A percentile compares a stretch with the other conserved stretches of the same genome.
These are phyloP conservation scores for Cryptosporidium meleagridis DNA, from an alignment of 169 alveolate species.

Conservation along the genomic window DNA sequence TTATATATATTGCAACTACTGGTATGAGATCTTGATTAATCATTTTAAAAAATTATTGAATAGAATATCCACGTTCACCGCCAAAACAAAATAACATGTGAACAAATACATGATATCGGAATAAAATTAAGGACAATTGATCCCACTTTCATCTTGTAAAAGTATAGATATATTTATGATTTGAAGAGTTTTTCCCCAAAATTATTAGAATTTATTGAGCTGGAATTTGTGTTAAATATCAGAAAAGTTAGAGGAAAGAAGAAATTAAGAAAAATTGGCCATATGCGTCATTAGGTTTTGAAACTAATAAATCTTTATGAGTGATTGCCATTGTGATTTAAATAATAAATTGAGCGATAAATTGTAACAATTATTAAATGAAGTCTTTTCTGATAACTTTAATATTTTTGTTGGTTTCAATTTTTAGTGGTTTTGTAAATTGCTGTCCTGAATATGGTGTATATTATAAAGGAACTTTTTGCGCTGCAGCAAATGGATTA, in stretches of 20 bases:
- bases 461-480: slow-evolving; percentile 28
- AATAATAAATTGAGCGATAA: background rate
- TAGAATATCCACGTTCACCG: background rate
- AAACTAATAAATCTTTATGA: background rate
- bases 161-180: background rate
- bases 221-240: background rate
- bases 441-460: slow-evolving; percentile 20
- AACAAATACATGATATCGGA: background rate
- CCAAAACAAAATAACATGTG: background rate
- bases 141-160: background rate
- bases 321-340: background rate
- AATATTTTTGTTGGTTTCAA: background rate
- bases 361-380: background rate
- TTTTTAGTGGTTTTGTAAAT: background rate
- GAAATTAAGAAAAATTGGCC: background rate
- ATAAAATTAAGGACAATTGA: background rate
- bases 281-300: background rate
- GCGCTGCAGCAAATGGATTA: slow-evolving; percentile 39
- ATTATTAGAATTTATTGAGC: background rate
- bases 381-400: background rate
- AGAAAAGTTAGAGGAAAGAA: background rate
- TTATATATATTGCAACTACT: background rate
- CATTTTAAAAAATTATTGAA: background rate
- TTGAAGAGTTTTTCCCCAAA: background rate
- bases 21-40: background rate